phyloP scores from a whole-genome alignment of 2,329 filamentous ascomycete species.

The Bretziella fagacearum region DNA sequence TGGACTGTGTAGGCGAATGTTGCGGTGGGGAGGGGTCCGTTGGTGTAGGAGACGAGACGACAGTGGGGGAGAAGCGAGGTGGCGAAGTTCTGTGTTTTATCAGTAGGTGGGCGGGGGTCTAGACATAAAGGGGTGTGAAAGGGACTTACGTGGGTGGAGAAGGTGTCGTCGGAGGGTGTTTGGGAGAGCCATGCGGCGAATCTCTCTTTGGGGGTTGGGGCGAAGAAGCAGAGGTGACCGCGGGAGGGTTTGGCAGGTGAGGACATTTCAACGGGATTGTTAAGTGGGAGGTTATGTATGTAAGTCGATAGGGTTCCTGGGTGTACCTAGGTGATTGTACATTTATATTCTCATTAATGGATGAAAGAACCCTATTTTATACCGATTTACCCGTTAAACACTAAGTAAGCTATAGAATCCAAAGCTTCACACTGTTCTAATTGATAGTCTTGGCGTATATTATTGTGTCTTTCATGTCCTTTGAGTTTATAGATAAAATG shows the following conservation, averaged over 20 bases:
- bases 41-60: constrained; percentile 23
- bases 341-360: too few species aligned
- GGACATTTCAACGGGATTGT: too few species aligned
- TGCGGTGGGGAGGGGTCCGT: constrained; percentile 23
- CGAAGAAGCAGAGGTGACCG: constrained; percentile 2
- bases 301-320: too few species aligned
- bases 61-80: constrained; percentile 26
- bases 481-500: too few species aligned
- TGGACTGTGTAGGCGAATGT: constrained; percentile 34
- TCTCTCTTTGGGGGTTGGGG: constrained; percentile 6
- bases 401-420: too few species aligned
- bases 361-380: background rate
- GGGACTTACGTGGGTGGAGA: constrained; percentile 1
- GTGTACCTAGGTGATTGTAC: too few species aligned
- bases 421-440: too few species aligned
- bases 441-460: too few species aligned
- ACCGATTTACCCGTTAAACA: too few species aligned
- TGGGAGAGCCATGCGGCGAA: constrained; percentile 10
- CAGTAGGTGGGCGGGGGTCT: background rate
- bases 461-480: too few species aligned
- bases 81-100: constrained; percentile 28
- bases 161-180: background rate
- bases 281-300: too few species aligned
- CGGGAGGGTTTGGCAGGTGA: background rate
- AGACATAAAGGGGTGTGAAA: background rate